These are phyloP conservation scores for Exophiala lecanii-corni DNA, from an alignment of 2,329 filamentous ascomycete species.

Conservation along the genomic window DNA sequence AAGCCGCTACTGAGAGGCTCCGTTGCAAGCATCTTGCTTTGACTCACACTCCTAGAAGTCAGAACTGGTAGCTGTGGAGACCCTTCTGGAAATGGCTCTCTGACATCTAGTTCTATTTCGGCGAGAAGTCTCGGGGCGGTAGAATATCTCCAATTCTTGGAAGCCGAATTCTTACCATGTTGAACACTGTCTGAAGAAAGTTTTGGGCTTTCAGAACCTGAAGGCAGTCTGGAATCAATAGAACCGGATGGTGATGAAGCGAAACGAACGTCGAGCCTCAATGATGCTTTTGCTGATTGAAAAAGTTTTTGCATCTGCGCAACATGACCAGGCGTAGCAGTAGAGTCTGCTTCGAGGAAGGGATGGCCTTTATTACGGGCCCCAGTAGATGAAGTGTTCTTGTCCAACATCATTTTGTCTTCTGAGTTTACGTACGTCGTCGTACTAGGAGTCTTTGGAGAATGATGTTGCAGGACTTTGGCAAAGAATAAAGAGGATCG, in stretches of 20 bases:
- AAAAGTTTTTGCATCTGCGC: constrained; percentile 26
- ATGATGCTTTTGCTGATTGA: constrained; percentile 24
- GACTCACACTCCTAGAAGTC: constrained; percentile 3
- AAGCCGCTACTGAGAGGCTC: constrained; percentile 28
- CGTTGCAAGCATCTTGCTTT: constrained; percentile 3
- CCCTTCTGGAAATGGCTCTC: constrained; percentile 25
- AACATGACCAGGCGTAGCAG: constrained; percentile 22
- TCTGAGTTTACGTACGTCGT: constrained; percentile 13
- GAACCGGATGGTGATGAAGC: constrained; percentile 25
- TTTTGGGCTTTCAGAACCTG: constrained; percentile 2
- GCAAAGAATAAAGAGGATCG: constrained; percentile 25
- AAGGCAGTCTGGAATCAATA: constrained; percentile 24
- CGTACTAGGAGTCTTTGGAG: constrained; percentile 12
- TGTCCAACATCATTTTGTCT: constrained; percentile 8
- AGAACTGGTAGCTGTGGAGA: constrained; percentile 24
- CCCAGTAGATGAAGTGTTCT: neutral
- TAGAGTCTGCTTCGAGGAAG: constrained; percentile 13
- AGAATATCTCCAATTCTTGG: constrained; percentile 26
- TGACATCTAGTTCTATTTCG: constrained; percentile 23
- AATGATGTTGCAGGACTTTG: constrained; percentile 16
- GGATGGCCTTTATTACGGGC: neutral
- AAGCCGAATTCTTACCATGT: neutral
- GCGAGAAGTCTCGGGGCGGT: constrained; percentile 21
- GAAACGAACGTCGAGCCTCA: constrained; percentile 23
- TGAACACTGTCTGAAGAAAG: constrained; percentile 1